A percentile compares a stretch with the other conserved stretches of the same genome.
phyloP scores from a whole-genome alignment of 2,329 filamentous ascomycete species.

The Neonectria sp. region DNA sequence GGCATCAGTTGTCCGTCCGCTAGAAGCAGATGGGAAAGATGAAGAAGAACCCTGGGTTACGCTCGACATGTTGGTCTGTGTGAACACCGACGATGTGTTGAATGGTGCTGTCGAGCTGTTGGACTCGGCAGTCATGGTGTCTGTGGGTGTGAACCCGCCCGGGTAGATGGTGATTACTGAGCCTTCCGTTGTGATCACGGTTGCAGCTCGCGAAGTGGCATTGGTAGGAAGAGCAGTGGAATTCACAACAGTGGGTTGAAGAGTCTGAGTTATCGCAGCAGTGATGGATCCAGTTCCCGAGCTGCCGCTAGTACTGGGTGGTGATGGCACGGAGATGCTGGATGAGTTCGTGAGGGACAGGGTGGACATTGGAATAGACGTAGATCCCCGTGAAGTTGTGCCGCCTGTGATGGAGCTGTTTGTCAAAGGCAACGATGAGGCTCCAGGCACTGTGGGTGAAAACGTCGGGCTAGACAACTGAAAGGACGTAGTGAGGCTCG shows the following conservation, averaged over 20 bases:
- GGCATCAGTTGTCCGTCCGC: conserved; percentile 12
- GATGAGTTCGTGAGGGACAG: conserved; percentile 15
- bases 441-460: background rate
- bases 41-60: conserved; percentile 7
- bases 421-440: background rate
- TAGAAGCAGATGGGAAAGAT: background rate
- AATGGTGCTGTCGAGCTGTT: conserved; percentile 24
- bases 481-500: background rate
- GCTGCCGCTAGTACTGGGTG: conserved; percentile 4
- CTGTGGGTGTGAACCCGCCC: conserved; percentile 29
- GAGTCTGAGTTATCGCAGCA: conserved; percentile 10
- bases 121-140: conserved; percentile 12
- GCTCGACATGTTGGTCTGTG: conserved; percentile 23
- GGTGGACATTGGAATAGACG: background rate
- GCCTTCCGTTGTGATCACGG: conserved; percentile 30
- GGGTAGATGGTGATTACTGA: conserved; percentile 39
- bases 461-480: background rate
- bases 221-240: conserved; percentile 30
- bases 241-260: conserved; percentile 13
- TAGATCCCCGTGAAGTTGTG: conserved; percentile 4
- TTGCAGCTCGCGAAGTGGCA: conserved; percentile 17
- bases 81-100: conserved; percentile 22
- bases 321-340: background rate
- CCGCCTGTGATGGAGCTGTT: conserved; percentile 15
- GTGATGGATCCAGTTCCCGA: conserved; percentile 6